Evolutionary conservation across 164 flowering plant genomes (phyloP), one percentile per base, ranked within the genome.

Genomic region (Vitis rotundifolia): DNA sequence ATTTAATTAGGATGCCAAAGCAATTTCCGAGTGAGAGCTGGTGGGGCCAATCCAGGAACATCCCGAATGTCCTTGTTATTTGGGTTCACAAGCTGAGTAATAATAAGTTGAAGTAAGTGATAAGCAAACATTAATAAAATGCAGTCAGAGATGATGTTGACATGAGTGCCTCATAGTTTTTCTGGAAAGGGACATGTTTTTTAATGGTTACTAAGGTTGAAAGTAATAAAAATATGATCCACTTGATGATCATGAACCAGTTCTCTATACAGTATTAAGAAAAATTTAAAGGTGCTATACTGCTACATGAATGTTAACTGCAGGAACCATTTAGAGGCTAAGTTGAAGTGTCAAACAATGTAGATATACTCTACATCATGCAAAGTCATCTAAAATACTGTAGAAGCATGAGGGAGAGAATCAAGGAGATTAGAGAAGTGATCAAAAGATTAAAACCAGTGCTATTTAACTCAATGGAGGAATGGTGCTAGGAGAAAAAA

Each of bases 21-120:
- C 56, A 93, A 81, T 65, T 75, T 83, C 63, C 98, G 84, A 28
- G 71, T 60, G 55, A 60, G 79, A 48, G 86, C 98, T 2, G 98
- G 98, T 29, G 98, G 98, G 13, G 90, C 98, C 66, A 94, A 74
- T 63, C 98, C 98, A 19, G 98, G 98, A 63, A 94, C 91, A 71
- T 91, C 91, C 52, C 82, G 89, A 48, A 94, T 94, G 76, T 88
- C 87, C 75, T 88, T 91, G 91, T 94, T 91, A 50, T 86, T 72
- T 66, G 98, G 97, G 69, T 94, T 70, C 64, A 92, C 97, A 60
- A 94, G 67, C 98, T 94, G 90, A 52, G 73, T 60, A 71, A 52
- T 28, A 56, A 62, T 69, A n/a, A 28, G 51, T 10, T 50, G 28
- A 18, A n/a, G 55, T 12, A 56, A 55, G 61, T 19, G 16, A 49